Conservation (phyloP, 352 stramenopile genomes). For the Globisporangium carolinianum region DNA sequence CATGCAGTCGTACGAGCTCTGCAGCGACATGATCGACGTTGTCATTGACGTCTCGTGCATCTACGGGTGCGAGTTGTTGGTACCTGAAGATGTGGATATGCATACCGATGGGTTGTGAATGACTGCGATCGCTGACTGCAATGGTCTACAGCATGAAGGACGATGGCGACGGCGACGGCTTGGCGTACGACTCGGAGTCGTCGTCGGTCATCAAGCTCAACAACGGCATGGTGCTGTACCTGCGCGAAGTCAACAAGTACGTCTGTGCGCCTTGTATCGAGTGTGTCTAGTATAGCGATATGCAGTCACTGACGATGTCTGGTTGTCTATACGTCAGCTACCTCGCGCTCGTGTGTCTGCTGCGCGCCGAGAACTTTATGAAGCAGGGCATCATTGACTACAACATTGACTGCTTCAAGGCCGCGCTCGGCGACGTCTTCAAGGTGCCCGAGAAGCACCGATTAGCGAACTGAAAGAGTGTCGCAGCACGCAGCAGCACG, state of each 20-base stretch:
- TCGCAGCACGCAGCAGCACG: neutral
- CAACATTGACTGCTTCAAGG: conserved; percentile 98
- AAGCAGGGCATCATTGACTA: conserved; percentile 99
- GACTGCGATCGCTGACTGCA: neutral
- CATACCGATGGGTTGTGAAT: neutral
- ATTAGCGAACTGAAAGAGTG: conserved; percentile 22
- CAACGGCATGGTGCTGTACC: conserved; percentile 95
- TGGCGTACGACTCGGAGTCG: conserved; percentile 95
- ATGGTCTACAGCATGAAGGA: conserved; percentile 65
- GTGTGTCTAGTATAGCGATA: neutral
- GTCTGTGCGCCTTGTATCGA: neutral
- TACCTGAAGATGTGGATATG: conserved; percentile 10
- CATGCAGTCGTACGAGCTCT: conserved; percentile 97
- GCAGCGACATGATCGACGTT: conserved; percentile 99
- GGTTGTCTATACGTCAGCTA: conserved; percentile 44
- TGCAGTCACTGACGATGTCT: conserved; percentile 5
- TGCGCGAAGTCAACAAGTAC: conserved; percentile 92
- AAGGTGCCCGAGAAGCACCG: conserved; percentile 54
- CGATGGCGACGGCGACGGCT: conserved; percentile 85
- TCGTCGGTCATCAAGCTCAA: conserved; percentile 97
- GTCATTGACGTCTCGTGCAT: conserved; percentile 99
- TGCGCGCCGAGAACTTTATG: conserved; percentile 95
- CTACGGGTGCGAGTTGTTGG: conserved; percentile 67
- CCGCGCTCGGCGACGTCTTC: conserved; percentile 87
- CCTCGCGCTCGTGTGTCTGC: conserved; percentile 97